Base-by-base conservation (phyloP, 163 green algal genomes). In the Prototheca cutis region DNA sequence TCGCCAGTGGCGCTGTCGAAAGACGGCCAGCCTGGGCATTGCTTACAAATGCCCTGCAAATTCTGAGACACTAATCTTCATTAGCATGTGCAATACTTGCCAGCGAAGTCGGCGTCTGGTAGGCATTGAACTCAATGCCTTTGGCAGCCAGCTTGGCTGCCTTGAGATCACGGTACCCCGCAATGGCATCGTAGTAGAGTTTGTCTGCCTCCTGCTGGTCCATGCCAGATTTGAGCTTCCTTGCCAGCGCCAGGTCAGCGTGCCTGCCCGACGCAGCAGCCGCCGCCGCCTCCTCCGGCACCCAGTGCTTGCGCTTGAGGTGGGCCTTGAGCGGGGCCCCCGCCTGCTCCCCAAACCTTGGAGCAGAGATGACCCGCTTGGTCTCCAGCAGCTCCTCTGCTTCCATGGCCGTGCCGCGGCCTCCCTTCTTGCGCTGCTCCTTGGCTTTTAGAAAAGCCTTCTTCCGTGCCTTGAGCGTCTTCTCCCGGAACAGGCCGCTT, bases 341-440 rank as follows among this genome's bases (percentile, higher is more conserved):
- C 7, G 62, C 62, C 42, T 63, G 53, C 23, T 69, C 62, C 27
- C 51, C 62, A 62, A 69, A 69, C 49, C 7, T 18, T 15, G 49
- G 49, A 10, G 21, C 21, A n/a, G 13, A 39, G 13, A 56, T 24
- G 3, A 17, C 27, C 49, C 19, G 27, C 21, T 27, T 32, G 13
- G 27, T 55, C 58, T 53, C 25, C 1, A 63, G 27, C 29, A 47
- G n/a, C 33, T 45, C 8, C 56, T 63, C 56, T 29, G 56, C 21
- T 6, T 63, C 56, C 18, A 27, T 61, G 29, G 10, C 54, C 23
- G 29, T 29, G 21, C 24, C 24, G 40, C 7, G 6, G 40, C 23
- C 25, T 61, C 48, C 27, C 23, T 29, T n/a, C n/a, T 61, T 15
- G 23, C 27, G 29, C 36, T 47, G 54, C 5, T 61, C 32, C 54